These are phyloP conservation scores for Hymenoscyphus fructigenus DNA, from an alignment of 2,329 filamentous ascomycete species.

Conservation along the genomic window DNA sequence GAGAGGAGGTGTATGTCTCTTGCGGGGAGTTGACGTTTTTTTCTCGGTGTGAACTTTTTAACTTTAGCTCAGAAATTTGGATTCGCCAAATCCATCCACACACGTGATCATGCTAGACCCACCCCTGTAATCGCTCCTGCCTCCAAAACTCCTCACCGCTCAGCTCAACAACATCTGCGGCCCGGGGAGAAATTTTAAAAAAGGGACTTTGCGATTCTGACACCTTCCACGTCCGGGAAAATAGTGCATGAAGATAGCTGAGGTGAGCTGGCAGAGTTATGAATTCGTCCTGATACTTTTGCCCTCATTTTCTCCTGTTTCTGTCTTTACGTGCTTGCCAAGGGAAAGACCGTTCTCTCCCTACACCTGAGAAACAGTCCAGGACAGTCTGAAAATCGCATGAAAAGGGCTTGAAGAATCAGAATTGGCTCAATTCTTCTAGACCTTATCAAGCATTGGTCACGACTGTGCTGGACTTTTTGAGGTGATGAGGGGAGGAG, in stretches of 20 bases:
- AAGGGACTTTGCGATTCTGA: neutral
- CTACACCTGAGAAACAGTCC: no score
- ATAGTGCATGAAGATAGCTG: neutral
- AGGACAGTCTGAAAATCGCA: no score
- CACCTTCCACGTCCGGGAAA: neutral
- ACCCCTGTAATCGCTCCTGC: neutral
- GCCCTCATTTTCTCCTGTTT: neutral
- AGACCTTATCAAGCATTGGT: no score
- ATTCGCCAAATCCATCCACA: neutral
- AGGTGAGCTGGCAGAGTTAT: neutral
- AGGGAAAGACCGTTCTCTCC: neutral
- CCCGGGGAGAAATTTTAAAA: neutral
- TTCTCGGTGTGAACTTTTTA: conserved; percentile 4
- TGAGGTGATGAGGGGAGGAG: no score
- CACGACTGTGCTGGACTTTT: no score
- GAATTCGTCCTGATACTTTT: neutral
- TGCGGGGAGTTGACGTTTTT: conserved; percentile 5
- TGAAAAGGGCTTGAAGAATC: no score
- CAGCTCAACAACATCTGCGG: neutral
- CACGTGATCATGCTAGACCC: conserved; percentile 1
- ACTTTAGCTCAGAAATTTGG: conserved; percentile 8
- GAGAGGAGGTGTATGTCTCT: conserved; percentile 1
- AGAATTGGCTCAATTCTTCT: no score
- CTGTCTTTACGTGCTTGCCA: neutral
- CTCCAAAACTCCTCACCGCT: neutral